Base-by-base conservation (phyloP, 163 green algal genomes). In the Chlamydomonas reinhardtii region DNA sequence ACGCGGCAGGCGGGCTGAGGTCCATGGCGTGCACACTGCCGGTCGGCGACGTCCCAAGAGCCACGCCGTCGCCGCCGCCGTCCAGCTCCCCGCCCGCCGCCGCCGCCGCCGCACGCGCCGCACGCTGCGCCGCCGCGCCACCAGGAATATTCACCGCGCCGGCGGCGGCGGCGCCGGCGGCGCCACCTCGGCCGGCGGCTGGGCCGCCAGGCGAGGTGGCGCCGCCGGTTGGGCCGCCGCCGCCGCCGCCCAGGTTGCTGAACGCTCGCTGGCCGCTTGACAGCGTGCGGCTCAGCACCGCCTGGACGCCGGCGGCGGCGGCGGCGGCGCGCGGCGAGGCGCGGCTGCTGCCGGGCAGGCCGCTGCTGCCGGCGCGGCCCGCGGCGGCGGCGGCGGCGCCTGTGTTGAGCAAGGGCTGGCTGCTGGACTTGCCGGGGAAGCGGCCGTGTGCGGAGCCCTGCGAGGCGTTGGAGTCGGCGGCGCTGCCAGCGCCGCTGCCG, bases 1-100 rank as follows among this genome's bases (percentile, higher is more conserved):
- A 56, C 48, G 48, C 48, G 11, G 48, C 74, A 16, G 74, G 76
- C 43, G 64, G 64, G 31, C 76, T 84, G 17, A 84, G 64, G 65
- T 84, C 76, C 76, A 84, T 84, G 11, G 76, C 39, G 6, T 84
- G 76, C 6, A 84, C 64, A n/a, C 76, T 84, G 22, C 35, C 65
- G 6, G 76, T 84, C 11, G 76, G 76, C 0, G 76, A 84, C 11
- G 48, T 56, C 1, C 48, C 48, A n/a, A n/a, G n/a, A n/a, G n/a
- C 48, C 1, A 19, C 48, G 48, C 11, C 48, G 2, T 56, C 12
- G 48, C 48, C 11, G 17, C 48, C 14, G 48, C 14, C 48, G 48
- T 56, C 48, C 48, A 14, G 11, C 14, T 19, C 48, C 48, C 5
- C 48, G 48, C 48, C 48, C 6, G 11, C 48, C 48, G 48, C 48